A percentile compares a stretch with the other conserved stretches of the same genome.
Conservation (phyloP, 148 eudicot genomes). For the Camellia lanceoleosa region DNA sequence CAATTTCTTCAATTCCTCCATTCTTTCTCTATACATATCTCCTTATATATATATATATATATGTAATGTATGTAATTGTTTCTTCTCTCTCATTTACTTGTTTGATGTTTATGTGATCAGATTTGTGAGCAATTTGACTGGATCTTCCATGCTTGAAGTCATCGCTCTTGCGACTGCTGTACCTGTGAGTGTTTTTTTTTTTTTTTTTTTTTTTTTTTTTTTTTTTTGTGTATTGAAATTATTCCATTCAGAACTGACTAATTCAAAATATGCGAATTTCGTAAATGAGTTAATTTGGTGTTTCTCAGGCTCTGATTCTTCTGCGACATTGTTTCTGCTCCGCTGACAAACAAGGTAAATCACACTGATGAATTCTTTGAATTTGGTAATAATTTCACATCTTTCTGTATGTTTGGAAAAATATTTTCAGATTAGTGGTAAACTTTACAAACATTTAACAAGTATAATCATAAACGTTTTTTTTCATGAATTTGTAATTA, state of each 20-base stretch:
- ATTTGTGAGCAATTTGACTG: too few relatives aligned
- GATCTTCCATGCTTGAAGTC: too few relatives aligned
- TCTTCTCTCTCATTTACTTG: background rate
- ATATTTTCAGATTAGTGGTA: too few relatives aligned
- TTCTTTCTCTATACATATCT: background rate
- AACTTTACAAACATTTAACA: too few relatives aligned
- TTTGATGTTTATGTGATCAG: too few relatives aligned
- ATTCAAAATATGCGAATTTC: background rate
- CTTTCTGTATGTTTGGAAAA: too few relatives aligned
- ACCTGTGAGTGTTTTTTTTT: too few relatives aligned
- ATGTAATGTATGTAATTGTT: background rate
- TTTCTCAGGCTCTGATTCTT: slow-evolving; percentile 48
- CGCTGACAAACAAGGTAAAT: slow-evolving; percentile 18
- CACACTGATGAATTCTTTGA: background rate
- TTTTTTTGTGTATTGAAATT: background rate
- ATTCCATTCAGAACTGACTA: background rate
- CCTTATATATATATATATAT: background rate
- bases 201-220: too few relatives aligned
- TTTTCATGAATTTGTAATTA: too few relatives aligned
- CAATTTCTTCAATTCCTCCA: slow-evolving; percentile 9
- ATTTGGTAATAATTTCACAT: too few relatives aligned
- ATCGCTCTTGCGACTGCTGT: too few relatives aligned
- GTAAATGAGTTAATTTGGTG: background rate
- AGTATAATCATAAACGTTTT: background rate
- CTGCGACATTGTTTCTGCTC: slow-evolving; percentile 55